Percentiles rank a stretch among this genome's conserved stretches.
These are phyloP conservation scores for Thelonectria rubi DNA, from an alignment of 2,329 filamentous ascomycete genomes.

Conservation along the genomic window DNA sequence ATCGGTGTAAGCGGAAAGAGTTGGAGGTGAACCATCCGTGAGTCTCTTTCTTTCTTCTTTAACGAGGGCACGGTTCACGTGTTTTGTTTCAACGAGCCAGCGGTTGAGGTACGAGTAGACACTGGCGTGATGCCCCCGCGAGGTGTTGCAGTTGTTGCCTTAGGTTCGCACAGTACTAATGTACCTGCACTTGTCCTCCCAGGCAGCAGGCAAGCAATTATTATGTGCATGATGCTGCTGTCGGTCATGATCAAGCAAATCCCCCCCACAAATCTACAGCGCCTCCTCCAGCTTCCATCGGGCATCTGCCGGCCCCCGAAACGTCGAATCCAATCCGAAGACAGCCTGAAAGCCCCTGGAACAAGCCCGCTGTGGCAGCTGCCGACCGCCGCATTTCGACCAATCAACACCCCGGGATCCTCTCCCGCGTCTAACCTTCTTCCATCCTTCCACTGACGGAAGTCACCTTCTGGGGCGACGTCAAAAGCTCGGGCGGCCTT, in stretches of 20 bases:
- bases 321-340: neutral
- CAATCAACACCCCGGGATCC: conserved; percentile 31
- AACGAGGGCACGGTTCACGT: too few relatives aligned
- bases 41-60: too few relatives aligned
- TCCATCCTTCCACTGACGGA: conserved; percentile 16
- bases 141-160: too few relatives aligned
- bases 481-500: conserved; percentile 16
- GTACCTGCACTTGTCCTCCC: too few relatives aligned
- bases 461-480: conserved; percentile 36
- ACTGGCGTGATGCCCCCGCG: too few relatives aligned
- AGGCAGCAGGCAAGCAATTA: neutral
- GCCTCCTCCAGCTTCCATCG: conserved; percentile 18
- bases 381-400: conserved; percentile 11
- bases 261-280: conserved; percentile 32
- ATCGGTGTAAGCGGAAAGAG: neutral
- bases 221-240: conserved; percentile 5
- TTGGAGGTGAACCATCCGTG: too few relatives aligned
- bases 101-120: too few relatives aligned
- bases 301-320: conserved; percentile 21
- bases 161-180: too few relatives aligned
- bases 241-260: conserved; percentile 3
- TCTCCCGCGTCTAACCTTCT: conserved; percentile 24
- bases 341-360: conserved; percentile 2
- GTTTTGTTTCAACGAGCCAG: too few relatives aligned
- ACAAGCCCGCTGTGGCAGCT: conserved; percentile 8